phyloP scores from a whole-genome alignment of 768 basidiomycete species.

The Cystobasidium onofrii region DNA sequence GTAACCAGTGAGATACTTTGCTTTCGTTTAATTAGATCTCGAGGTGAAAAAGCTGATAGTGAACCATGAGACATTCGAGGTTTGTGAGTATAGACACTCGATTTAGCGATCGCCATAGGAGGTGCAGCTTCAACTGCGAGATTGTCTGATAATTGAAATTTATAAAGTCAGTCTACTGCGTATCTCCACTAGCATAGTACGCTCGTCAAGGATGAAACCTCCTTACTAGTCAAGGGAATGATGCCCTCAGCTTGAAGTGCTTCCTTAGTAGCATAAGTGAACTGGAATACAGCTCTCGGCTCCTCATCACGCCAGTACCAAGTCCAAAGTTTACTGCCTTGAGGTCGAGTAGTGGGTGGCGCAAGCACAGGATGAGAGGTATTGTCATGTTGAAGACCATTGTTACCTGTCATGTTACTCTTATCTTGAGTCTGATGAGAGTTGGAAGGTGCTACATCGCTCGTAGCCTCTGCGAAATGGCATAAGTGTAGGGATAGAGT shows the following conservation, averaged over 20 bases:
- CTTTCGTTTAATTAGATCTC: conserved; percentile 16
- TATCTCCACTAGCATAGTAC: no score
- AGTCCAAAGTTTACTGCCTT: conserved; percentile 22
- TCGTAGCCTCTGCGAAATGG: conserved; percentile 27
- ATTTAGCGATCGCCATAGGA: background rate
- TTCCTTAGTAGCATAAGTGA: conserved; percentile 22
- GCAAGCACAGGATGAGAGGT: conserved; percentile 16
- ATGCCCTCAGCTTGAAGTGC: conserved; percentile 26
- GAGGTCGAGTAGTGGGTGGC: conserved; percentile 10
- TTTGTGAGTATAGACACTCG: background rate
- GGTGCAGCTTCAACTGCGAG: background rate
- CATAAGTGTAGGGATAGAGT: conserved; percentile 26
- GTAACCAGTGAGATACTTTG: conserved; percentile 4
- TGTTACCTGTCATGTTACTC: background rate
- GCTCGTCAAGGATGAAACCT: background rate
- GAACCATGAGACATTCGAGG: conserved; percentile 3
- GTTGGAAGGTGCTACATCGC: background rate
- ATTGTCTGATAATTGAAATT: background rate
- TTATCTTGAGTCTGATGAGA: background rate
- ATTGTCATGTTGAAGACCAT: background rate
- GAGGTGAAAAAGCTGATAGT: background rate
- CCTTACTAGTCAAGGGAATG: conserved; percentile 22
- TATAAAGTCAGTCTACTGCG: no score
- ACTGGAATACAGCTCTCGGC: conserved; percentile 24
- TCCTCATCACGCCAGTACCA: conserved; percentile 29